phyloP scores from a whole-genome alignment of 1,284 basidiomycete genomes.

The Ganoderma resinaceum region DNA sequence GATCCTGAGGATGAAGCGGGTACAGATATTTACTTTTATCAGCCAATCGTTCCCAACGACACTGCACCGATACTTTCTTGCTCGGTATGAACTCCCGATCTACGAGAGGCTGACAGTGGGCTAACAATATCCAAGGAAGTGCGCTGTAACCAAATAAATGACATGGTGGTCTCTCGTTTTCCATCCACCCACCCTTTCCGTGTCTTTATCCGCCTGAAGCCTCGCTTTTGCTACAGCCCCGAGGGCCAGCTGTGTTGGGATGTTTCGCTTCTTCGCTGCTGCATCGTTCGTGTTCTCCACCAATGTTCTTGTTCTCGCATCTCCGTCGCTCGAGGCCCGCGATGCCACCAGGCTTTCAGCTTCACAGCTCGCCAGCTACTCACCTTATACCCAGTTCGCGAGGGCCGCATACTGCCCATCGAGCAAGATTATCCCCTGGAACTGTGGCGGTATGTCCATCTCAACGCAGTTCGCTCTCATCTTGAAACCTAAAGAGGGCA shows the following conservation, averaged over 20 bases:
- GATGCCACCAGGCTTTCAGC: constrained; percentile 9
- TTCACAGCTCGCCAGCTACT: constrained; percentile 40
- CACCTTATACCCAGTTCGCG: constrained; percentile 57
- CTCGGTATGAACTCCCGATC: too few relatives aligned
- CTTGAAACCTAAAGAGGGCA: not conserved
- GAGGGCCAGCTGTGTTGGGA: constrained; percentile 6
- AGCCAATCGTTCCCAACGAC: too few relatives aligned
- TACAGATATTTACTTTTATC: too few relatives aligned
- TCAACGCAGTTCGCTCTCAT: not conserved
- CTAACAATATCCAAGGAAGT: too few relatives aligned
- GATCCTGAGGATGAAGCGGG: too few relatives aligned
- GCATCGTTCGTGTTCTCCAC: constrained; percentile 7
- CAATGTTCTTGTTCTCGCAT: constrained; percentile 5
- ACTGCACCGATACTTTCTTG: too few relatives aligned
- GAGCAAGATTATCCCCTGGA: constrained; percentile 47
- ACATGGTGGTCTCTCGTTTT: not conserved
- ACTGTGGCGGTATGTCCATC: constrained; percentile 49
- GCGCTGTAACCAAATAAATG: not conserved
- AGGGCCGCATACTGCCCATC: constrained; percentile 58
- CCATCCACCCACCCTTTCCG: not conserved
- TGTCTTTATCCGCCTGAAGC: not conserved
- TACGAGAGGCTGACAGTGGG: too few relatives aligned
- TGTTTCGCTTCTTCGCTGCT: constrained; percentile 23
- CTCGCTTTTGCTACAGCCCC: constrained; percentile 7
- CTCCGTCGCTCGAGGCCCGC: constrained; percentile 16